Conservation (phyloP, 1,284 basidiomycete species). For the Peniophora sp. region DNA sequence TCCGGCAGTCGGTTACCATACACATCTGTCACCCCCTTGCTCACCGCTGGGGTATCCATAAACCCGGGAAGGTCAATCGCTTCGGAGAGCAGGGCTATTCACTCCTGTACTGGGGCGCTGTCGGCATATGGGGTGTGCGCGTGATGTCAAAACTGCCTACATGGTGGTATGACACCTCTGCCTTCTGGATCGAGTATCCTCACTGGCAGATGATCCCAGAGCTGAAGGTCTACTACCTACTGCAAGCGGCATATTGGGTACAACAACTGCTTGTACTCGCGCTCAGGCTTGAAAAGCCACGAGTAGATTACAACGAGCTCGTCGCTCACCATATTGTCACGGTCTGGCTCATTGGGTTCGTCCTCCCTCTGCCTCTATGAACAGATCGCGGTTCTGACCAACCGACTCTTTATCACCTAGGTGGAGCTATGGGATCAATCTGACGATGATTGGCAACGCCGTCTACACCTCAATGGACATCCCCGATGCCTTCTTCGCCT, state of each 20-base stretch:
- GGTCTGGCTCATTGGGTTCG: slow-evolving; percentile 86
- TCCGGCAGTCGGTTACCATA: slow-evolving; percentile 75
- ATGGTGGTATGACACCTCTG: slow-evolving; percentile 82
- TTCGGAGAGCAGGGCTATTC: slow-evolving; percentile 93
- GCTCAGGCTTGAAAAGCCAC: slow-evolving; percentile 86
- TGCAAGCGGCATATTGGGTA: slow-evolving; percentile 87
- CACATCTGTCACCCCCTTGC: slow-evolving; percentile 70
- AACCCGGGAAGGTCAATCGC: slow-evolving; percentile 63
- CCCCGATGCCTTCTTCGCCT: slow-evolving; percentile 81
- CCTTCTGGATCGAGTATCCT: slow-evolving; percentile 89
- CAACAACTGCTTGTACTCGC: slow-evolving; percentile 89
- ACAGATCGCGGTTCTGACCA: slow-evolving; percentile 1
- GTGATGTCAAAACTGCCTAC: slow-evolving; percentile 88
- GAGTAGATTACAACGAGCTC: slow-evolving; percentile 87
- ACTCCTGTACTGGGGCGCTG: slow-evolving; percentile 68
- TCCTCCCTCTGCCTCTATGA: slow-evolving; percentile 4
- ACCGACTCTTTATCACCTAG: slow-evolving; percentile 26
- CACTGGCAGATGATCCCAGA: slow-evolving; percentile 83
- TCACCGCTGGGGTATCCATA: slow-evolving; percentile 60
- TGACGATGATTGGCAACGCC: slow-evolving; percentile 87
- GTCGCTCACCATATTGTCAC: slow-evolving; percentile 89
- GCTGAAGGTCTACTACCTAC: slow-evolving; percentile 89
- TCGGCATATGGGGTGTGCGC: slow-evolving; percentile 66
- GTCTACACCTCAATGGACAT: slow-evolving; percentile 97
- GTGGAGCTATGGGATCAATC: slow-evolving; percentile 82